Evolutionary conservation across 805 yeast genomes (phyloP), one percentile per base, ranked within the genome.

Genomic region (Candida bentonensis): DNA sequence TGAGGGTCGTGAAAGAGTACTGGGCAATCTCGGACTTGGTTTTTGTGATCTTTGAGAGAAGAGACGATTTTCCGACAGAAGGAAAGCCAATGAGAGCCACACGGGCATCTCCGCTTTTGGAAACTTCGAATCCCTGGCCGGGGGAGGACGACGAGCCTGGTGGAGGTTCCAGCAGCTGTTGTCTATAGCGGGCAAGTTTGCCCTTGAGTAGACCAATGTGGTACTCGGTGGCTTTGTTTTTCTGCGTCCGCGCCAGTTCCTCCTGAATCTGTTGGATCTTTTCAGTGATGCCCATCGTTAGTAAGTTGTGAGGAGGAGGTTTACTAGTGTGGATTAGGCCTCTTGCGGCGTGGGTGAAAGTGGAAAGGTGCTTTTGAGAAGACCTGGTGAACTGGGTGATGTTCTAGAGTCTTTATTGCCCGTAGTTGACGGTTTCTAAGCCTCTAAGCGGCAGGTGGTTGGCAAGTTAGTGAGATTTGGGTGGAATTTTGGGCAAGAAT

Each of bases 211-310:
- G 73, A 51, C 98, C 97, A 57, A 89, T 72, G 61, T 89, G 98
- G 63, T 92, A 88, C 68, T 89, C 97, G 1, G 98, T 89, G 50
- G 98, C 97, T 65, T 89, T 89, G 60, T 89, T 89, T 69, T 92
- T 89, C 61, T 89, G 98, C 25, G 98, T 89, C 49, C 96, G 74
- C 26, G 95, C 76, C 70, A 89, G 78, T 63, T 89, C 98, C 65
- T 79, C 86, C 65, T 88, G 94, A 64, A 89, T 87, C 65, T 79
- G 85, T 47, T 78, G 78, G 54, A 87, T 87, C 59, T 85, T 87
- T 50, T 86, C 95, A 20, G 53, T 40, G 41, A 59, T 53, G 15
- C 53, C 59, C 50, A 60, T 61, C 56, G 52, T 55, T 23, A 25
- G 11, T 7, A 25, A 13, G 27, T 25, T n/a, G n/a, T n/a, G n/a